A percentile compares a stretch with the other conserved stretches of the same genome.
Conservation (phyloP, 495 filamentous ascomycete genomes). For the Aspergillus nanangensis region DNA sequence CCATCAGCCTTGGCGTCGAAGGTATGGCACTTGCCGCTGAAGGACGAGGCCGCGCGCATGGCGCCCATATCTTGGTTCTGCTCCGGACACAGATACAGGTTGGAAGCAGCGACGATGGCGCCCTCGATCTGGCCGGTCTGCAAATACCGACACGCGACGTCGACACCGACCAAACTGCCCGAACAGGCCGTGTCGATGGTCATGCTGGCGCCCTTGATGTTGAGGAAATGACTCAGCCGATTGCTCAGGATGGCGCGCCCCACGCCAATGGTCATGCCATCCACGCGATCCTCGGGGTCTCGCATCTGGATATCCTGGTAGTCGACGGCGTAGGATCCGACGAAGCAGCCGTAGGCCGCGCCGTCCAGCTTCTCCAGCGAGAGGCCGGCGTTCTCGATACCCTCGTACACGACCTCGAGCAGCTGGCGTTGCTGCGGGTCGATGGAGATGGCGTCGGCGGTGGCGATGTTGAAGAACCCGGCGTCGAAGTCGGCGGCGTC, state of each 20-base stretch:
- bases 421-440: conserved; percentile 46
- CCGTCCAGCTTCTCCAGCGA: conserved; percentile 36
- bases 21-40: conserved; percentile 15
- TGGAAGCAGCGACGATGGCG: conserved; percentile 21
- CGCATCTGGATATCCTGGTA: conserved; percentile 33
- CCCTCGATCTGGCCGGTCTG: conserved; percentile 18
- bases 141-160: conserved; percentile 24
- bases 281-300: conserved; percentile 35
- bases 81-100: conserved; percentile 26
- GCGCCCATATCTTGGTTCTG: too few relatives aligned
- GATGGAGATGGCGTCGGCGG: conserved; percentile 38
- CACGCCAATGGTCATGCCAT: conserved; percentile 44
- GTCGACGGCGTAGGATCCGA: conserved; percentile 40
- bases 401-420: conserved; percentile 42
- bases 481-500: conserved; percentile 47
- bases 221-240: conserved; percentile 31
- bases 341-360: conserved; percentile 41
- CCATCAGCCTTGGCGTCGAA: conserved; percentile 31
- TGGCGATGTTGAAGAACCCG: conserved; percentile 44
- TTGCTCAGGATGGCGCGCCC: conserved; percentile 33
- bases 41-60: conserved; percentile 9
- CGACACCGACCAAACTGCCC: conserved; percentile 26
- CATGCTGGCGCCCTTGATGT: conserved; percentile 27
- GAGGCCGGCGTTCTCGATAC: conserved; percentile 45
- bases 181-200: conserved; percentile 35